These are phyloP conservation scores for Stemphylium lycopersici DNA, from an alignment of 2,329 filamentous ascomycete genomes.

Conservation along the genomic window DNA sequence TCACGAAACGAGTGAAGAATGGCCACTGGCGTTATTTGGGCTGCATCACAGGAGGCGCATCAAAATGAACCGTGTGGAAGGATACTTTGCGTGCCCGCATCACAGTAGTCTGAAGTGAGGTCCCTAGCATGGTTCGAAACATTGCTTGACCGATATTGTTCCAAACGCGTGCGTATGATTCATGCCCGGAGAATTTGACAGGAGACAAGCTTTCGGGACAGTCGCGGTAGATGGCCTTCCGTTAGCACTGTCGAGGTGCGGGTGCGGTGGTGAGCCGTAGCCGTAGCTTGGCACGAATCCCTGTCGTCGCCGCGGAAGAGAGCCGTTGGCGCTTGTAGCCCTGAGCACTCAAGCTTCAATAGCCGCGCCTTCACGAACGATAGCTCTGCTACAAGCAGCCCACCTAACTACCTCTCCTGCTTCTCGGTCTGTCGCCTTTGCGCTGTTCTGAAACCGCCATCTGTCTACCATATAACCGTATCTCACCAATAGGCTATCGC, in stretches of 20 bases:
- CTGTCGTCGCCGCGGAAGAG: slow-evolving; percentile 26
- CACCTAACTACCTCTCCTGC: background rate
- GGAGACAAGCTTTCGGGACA: background rate
- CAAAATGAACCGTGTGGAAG: slow-evolving; percentile 2
- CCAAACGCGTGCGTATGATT: background rate
- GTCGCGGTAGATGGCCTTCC: background rate
- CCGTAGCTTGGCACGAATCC: slow-evolving; percentile 15
- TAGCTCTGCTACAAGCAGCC: background rate
- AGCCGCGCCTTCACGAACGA: slow-evolving; percentile 8
- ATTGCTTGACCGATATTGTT: background rate
- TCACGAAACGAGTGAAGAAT: slow-evolving; percentile 9
- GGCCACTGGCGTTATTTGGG: slow-evolving; percentile 20
- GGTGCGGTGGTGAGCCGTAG: background rate
- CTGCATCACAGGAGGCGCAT: slow-evolving; percentile 12
- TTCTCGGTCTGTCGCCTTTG: background rate
- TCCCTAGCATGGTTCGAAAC: background rate
- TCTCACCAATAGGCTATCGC: background rate
- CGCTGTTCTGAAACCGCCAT: background rate
- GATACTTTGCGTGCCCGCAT: background rate
- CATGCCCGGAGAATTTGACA: background rate
- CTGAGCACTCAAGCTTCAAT: slow-evolving; percentile 10
- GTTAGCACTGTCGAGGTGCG: background rate
- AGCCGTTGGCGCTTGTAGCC: slow-evolving; percentile 15
- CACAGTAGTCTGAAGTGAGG: background rate
- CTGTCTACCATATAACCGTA: background rate